Evolutionary conservation across 2,329 filamentous ascomycete genomes (phyloP), one percentile per base, ranked within the genome.

Genomic region (Stylonectria norvegica): DNA sequence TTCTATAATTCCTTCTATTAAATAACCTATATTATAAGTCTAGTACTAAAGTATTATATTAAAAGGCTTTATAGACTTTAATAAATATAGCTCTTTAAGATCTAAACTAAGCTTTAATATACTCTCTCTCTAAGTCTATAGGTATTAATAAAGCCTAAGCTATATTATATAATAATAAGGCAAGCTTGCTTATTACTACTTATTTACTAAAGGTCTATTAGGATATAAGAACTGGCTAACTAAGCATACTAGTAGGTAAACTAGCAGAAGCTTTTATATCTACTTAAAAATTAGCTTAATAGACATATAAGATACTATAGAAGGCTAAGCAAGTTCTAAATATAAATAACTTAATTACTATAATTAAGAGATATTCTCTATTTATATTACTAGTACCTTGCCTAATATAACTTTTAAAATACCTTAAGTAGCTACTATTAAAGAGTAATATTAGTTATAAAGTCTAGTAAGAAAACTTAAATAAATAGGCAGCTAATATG

Each of bases 1-100:
- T 40, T 36, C 34, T 23, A 6, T 23, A 36, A 25, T 8, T 7
- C 16, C 20, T 28, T 22, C 25, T 29, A 28, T 31, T 37, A 10
- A 14, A 30, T 11, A 36, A 40, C 5, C 30, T 37, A 37, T n/a
- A n/a, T n/a, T n/a, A n/a, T n/a, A 25, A 20, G 17, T 32, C n/a
- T 45, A 41, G 19, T 10, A 3, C 2, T 5, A 9, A 36, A 30
- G 17, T 36, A 16, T 15, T 25, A 36, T n/a, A n/a, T n/a, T n/a
- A n/a, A n/a, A n/a, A n/a, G n/a, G n/a, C n/a, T n/a, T n/a, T n/a
- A n/a, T n/a, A n/a, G n/a, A n/a, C n/a, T n/a, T n/a, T n/a, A n/a
- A n/a, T n/a, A n/a, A n/a, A n/a, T n/a, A 25, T 8, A 12, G 12
- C 7, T 8, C 12, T 8, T 8, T 8, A 25, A 8, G 7, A 25